Evolutionary conservation across 768 basidiomycete genomes (phyloP).

Genomic region (Mrakia hoshinonis): DNA sequence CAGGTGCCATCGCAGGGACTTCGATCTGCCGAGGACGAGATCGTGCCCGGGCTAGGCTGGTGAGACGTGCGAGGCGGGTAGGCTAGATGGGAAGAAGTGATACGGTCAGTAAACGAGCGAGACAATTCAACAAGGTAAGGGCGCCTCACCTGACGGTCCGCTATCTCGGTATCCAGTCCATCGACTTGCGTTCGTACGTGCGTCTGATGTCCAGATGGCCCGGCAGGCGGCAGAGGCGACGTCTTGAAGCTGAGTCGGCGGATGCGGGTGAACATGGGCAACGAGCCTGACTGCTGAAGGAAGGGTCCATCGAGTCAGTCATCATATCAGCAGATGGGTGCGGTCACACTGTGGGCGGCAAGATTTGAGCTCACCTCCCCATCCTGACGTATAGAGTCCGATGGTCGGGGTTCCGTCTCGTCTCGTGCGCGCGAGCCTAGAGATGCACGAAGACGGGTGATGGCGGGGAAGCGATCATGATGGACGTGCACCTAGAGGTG

Average conservation of each 20-base stretch:
- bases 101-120: neutral
- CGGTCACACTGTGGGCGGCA: no score
- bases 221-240: neutral
- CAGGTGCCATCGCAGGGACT: neutral
- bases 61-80: neutral
- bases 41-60: neutral
- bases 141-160: neutral
- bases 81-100: neutral
- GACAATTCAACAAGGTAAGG: neutral
- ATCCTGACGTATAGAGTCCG: no score
- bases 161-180: neutral
- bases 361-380: no score
- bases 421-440: no score
- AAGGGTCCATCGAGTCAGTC: neutral
- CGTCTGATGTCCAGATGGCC: neutral
- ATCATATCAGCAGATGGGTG: neutral
- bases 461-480: no score
- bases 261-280: neutral
- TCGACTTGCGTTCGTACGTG: no score
- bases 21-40: neutral
- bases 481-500: no score
- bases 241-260: conserved; percentile 4
- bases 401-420: no score
- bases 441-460: no score
- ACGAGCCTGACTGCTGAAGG: neutral